Evolutionary conservation across 306 rosid genomes (phyloP).

Genomic region (Herpetospermum pedunculosum): DNA sequence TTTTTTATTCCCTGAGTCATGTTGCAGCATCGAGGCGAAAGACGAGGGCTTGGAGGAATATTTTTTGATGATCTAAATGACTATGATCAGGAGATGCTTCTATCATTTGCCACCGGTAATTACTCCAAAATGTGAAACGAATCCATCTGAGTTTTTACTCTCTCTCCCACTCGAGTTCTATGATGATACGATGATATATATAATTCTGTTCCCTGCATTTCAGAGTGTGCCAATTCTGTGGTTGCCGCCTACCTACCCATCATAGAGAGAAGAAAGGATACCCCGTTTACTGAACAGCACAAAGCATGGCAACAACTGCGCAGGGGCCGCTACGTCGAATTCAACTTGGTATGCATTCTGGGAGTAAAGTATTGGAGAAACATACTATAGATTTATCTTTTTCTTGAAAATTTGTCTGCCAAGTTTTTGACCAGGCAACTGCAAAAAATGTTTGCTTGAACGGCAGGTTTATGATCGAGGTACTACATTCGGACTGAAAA

Average conservation of each 20-base stretch:
- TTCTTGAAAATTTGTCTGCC: background rate
- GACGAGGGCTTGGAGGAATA: conserved; percentile 97
- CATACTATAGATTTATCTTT: background rate
- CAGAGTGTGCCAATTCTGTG: conserved; percentile 94
- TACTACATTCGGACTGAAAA: conserved; percentile 93
- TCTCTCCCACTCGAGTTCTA: background rate
- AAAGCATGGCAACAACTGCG: conserved; percentile 95
- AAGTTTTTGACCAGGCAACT: background rate
- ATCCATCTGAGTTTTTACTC: background rate
- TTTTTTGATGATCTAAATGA: conserved; percentile 92
- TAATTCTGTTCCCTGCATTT: conserved; percentile 15
- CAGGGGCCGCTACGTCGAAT: conserved; percentile 91
- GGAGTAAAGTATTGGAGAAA: background rate
- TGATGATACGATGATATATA: background rate
- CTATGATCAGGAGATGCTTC: conserved; percentile 97
- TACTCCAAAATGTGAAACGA: conserved; percentile 11
- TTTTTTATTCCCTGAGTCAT: conserved; percentile 15
- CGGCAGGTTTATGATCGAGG: conserved; percentile 90
- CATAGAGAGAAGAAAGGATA: conserved; percentile 80
- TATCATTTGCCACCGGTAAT: conserved; percentile 88
- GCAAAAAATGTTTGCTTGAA: background rate
- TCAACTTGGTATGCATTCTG: conserved; percentile 61
- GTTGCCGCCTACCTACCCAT: conserved; percentile 88
- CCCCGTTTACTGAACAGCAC: conserved; percentile 59
- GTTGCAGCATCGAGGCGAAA: conserved; percentile 82